Percentiles rank a stretch among this genome's conserved stretches.
Evolutionary conservation across 2,329 filamentous ascomycete genomes (phyloP).

Genomic region (Exserohilum rostratum): DNA sequence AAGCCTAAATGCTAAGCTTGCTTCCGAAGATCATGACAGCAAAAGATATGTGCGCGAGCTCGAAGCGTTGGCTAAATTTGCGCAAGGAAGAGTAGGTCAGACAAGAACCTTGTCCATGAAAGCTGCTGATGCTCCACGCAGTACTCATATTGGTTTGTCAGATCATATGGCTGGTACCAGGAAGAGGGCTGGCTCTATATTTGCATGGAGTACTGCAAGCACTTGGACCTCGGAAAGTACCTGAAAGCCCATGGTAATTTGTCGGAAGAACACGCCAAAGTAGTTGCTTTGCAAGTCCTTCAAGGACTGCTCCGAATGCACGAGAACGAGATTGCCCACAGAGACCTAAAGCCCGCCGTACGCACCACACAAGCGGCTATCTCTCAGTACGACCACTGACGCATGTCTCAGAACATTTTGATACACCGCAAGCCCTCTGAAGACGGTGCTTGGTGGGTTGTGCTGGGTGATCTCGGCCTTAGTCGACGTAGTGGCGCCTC

Average conservation of each 20-base stretch:
- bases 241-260: background rate
- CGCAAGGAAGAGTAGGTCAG: background rate
- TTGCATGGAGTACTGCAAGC: background rate
- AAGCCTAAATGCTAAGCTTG: background rate
- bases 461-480: background rate
- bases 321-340: background rate
- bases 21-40: background rate
- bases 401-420: background rate
- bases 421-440: background rate
- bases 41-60: background rate
- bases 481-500: background rate
- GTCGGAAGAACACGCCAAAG: background rate
- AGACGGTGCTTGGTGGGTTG: background rate
- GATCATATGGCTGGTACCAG: background rate
- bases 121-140: background rate
- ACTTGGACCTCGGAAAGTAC: background rate
- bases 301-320: background rate
- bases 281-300: background rate
- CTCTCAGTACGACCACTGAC: background rate
- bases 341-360: background rate
- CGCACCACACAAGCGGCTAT: background rate
- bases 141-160: background rate
- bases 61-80: background rate
- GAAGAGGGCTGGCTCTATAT: background rate
- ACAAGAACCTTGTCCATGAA: background rate